A percentile compares a stretch with the other conserved stretches of the same genome.
phyloP scores from a whole-genome alignment of 805 yeast species.

The Spencermartinsiella europaea region DNA sequence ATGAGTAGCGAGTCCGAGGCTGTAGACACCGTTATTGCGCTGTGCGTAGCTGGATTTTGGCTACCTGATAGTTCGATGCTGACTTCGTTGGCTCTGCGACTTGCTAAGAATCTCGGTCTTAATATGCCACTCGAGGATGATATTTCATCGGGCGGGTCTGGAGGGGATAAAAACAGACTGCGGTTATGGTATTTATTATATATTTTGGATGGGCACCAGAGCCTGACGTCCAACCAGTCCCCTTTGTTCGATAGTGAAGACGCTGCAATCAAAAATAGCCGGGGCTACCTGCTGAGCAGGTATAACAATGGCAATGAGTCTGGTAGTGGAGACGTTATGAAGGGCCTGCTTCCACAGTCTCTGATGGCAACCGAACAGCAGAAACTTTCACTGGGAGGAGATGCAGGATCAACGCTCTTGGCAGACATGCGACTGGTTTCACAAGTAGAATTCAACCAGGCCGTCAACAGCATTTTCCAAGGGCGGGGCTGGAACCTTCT shows the following conservation, averaged over 20 bases:
- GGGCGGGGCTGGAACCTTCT: constrained; percentile 59
- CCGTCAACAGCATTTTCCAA: constrained; percentile 50
- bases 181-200: constrained; percentile 64
- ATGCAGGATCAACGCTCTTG: not conserved
- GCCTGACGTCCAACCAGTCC: constrained; percentile 53
- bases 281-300: constrained; percentile 33
- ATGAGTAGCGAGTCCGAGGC: constrained; percentile 39
- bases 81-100: constrained; percentile 61
- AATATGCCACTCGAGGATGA: constrained; percentile 24
- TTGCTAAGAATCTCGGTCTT: constrained; percentile 51
- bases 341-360: not conserved
- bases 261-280: constrained; percentile 39
- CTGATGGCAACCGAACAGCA: not conserved
- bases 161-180: constrained; percentile 41
- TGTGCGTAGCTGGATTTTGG: constrained; percentile 66
- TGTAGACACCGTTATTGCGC: constrained; percentile 58
- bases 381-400: not conserved
- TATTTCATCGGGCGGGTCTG: not conserved
- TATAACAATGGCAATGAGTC: not conserved
- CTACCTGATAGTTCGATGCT: constrained; percentile 59
- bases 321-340: not conserved
- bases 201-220: constrained; percentile 64
- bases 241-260: constrained; percentile 48
- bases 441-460: constrained; percentile 67
- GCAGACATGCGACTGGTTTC: constrained; percentile 55